phyloP scores from a whole-genome alignment of 1,139 yeast species.

The Zygoascus meyerae region DNA sequence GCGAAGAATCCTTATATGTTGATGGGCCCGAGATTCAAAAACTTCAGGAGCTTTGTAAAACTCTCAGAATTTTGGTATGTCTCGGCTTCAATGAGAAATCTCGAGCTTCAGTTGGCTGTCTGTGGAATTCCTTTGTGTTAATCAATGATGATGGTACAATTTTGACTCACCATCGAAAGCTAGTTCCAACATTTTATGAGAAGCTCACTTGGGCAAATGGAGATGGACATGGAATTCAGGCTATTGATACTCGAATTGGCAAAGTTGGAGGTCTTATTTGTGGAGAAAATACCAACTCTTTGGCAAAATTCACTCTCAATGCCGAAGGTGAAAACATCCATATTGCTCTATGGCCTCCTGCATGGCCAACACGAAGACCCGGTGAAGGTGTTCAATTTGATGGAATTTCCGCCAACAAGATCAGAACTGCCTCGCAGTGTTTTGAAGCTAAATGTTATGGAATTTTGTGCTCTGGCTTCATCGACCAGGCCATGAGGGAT shows the following conservation, averaged over 20 bases:
- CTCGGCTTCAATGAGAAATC: slow-evolving; percentile 22
- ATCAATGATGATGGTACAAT: slow-evolving; percentile 20
- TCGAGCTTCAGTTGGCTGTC: slow-evolving; percentile 19
- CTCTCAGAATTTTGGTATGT: slow-evolving; percentile 17
- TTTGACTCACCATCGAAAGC: slow-evolving; percentile 20
- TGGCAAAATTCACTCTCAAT: slow-evolving; percentile 20
- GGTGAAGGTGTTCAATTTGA: slow-evolving; percentile 17
- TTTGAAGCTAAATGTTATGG: slow-evolving; percentile 23
- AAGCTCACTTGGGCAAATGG: slow-evolving; percentile 23
- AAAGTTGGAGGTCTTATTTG: slow-evolving; percentile 22
- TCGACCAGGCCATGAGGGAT: slow-evolving; percentile 17
- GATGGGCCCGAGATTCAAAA: slow-evolving; percentile 22
- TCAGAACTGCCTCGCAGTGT: slow-evolving; percentile 21
- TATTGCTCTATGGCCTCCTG: slow-evolving; percentile 22
- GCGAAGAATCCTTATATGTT: slow-evolving; percentile 19
- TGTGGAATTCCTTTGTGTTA: slow-evolving; percentile 22
- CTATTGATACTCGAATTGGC: slow-evolving; percentile 20
- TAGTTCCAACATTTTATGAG: slow-evolving; percentile 22
- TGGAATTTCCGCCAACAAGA: slow-evolving; percentile 18
- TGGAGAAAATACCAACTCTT: slow-evolving; percentile 22
- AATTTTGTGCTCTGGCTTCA: slow-evolving; percentile 18
- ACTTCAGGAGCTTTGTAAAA: slow-evolving; percentile 14
- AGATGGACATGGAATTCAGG: slow-evolving; percentile 20
- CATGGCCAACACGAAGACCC: slow-evolving; percentile 20
- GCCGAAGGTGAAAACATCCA: slow-evolving; percentile 23